phyloP scores from a whole-genome alignment of 805 yeast genomes.

The Grigorovia jiainica region DNA sequence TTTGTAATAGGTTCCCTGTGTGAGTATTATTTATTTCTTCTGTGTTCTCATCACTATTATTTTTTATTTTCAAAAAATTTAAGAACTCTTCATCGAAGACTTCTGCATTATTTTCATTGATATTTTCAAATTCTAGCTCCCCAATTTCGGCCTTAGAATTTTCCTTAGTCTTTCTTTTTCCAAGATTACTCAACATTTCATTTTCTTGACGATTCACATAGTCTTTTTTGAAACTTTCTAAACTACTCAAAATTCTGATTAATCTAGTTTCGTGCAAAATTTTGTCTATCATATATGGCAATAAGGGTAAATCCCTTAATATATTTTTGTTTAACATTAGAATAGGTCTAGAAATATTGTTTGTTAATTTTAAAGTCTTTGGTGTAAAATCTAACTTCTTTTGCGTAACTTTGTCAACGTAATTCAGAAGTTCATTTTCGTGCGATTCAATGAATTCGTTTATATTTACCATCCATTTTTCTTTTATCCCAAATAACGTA shows the following conservation, averaged over 20 bases:
- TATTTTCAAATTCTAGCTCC: constrained; percentile 25
- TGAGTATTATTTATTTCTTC: not conserved
- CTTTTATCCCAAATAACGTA: constrained; percentile 68
- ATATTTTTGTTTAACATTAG: constrained; percentile 39
- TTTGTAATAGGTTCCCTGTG: too few species aligned
- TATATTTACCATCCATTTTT: constrained; percentile 65
- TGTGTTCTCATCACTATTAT: constrained; percentile 2
- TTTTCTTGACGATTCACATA: constrained; percentile 6
- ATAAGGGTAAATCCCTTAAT: constrained; percentile 53
- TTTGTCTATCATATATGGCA: constrained; percentile 61
- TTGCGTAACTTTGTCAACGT: constrained; percentile 63
- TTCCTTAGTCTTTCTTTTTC: constrained; percentile 3
- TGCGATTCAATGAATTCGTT: constrained; percentile 57
- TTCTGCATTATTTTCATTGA: constrained; percentile 25
- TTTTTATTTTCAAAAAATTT: constrained; percentile 14
- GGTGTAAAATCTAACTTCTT: constrained; percentile 57
- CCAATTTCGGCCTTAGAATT: constrained; percentile 14
- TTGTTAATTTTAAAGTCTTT: constrained; percentile 46
- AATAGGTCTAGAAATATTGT: constrained; percentile 48
- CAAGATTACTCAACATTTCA: constrained; percentile 1
- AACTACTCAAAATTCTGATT: constrained; percentile 26
- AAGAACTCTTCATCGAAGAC: constrained; percentile 24
- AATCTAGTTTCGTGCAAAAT: constrained; percentile 52
- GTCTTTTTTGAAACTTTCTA: not conserved
- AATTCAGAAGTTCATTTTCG: constrained; percentile 50